A percentile compares a stretch with the other conserved stretches of the same genome.
Evolutionary conservation across 768 basidiomycete genomes (phyloP).

Genomic region (Porpolomopsis calyptriformis): DNA sequence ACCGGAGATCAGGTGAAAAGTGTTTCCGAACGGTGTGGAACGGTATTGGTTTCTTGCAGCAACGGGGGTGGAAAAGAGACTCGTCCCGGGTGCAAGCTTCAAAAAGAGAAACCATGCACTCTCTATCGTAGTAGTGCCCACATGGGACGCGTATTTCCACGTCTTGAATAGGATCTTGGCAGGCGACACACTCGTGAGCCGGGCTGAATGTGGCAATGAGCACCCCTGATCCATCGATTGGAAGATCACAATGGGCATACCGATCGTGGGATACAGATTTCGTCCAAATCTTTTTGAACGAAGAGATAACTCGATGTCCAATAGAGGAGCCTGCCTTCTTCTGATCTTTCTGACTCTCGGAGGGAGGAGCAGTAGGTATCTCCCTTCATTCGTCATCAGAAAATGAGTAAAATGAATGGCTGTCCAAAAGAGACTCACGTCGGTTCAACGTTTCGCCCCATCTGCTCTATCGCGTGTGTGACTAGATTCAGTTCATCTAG

Average conservation of each 20-base stretch:
- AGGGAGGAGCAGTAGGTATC: background rate
- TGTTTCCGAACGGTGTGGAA: conserved; percentile 13
- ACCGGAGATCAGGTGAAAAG: conserved; percentile 14
- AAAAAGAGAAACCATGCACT: conserved; percentile 26
- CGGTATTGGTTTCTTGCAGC: conserved; percentile 24
- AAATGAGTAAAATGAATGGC: background rate
- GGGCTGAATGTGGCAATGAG: background rate
- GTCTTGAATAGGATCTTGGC: conserved; percentile 5
- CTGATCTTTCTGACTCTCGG: background rate
- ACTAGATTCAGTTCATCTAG: background rate
- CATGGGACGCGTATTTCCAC: conserved; percentile 23
- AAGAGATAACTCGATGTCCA: background rate
- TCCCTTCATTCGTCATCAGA: background rate
- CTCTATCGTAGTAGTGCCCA: conserved; percentile 26
- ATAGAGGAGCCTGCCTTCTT: background rate
- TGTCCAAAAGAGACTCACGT: background rate
- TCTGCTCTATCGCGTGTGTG: background rate
- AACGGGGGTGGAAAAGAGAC: conserved; percentile 30
- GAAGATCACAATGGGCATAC: background rate
- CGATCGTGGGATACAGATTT: background rate
- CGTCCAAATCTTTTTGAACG: background rate
- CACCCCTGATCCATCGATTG: no score
- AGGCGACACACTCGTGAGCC: conserved; percentile 5
- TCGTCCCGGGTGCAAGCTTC: conserved; percentile 29
- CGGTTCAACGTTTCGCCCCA: background rate